A percentile compares a stretch with the other conserved stretches of the same genome.
Evolutionary conservation across 371 early-diverging fungal genomes (phyloP).

Genomic region (Lichtheimia ramosa): DNA sequence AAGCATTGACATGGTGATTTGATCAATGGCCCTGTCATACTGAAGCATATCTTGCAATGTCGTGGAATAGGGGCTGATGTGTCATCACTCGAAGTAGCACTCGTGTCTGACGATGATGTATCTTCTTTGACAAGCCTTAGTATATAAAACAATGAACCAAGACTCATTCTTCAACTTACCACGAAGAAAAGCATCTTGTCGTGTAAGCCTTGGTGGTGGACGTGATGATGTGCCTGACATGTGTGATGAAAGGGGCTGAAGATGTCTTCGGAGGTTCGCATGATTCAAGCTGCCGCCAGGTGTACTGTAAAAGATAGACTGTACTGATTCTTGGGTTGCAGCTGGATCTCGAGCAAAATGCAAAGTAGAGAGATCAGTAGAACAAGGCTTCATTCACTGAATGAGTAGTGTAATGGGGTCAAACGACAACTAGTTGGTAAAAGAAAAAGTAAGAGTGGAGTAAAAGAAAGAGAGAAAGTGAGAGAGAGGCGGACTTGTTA

Average conservation of each 20-base stretch:
- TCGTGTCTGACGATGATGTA: background rate
- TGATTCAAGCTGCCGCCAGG: constrained; percentile 5
- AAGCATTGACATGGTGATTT: no score
- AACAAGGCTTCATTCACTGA: no score
- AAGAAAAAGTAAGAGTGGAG: background rate
- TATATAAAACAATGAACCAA: background rate
- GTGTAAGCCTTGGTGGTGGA: constrained; percentile 1
- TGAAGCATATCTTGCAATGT: no score
- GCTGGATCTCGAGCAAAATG: no score
- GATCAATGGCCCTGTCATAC: no score
- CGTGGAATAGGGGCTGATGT: no score
- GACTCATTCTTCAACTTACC: background rate
- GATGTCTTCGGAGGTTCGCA: constrained; percentile 7
- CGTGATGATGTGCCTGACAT: background rate
- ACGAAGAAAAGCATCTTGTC: constrained; percentile 9
- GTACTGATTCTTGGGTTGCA: background rate
- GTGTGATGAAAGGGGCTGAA: background rate
- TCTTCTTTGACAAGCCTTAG: background rate
- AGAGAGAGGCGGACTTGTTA: no score
- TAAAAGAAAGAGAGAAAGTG: constrained; percentile 1
- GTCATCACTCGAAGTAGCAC: background rate
- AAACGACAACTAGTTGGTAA: no score
- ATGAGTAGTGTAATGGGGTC: no score
- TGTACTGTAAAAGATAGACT: background rate
- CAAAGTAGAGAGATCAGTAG: no score